Conservation (phyloP, 2,329 filamentous ascomycete species). For the Penicillium rolfsii region DNA sequence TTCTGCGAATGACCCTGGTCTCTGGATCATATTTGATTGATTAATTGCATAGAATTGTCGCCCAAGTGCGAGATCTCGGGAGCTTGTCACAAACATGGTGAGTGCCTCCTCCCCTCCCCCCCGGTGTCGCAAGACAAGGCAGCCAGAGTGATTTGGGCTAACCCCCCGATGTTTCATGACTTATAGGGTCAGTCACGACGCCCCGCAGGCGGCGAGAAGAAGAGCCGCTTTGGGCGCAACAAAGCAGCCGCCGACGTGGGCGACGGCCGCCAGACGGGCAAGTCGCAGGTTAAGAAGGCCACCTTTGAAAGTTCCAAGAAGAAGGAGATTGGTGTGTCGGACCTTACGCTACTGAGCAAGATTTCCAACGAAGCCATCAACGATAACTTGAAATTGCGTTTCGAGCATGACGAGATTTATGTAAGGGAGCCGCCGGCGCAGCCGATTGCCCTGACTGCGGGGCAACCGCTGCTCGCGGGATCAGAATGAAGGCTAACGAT, state of each 20-base stretch:
- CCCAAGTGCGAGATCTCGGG: slow-evolving; percentile 36
- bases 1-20: not conserved
- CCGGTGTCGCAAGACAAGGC: slow-evolving; percentile 4
- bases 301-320: slow-evolving; percentile 96
- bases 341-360: slow-evolving; percentile 96
- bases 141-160: slow-evolving; percentile 15
- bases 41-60: slow-evolving; percentile 32
- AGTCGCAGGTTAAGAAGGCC: slow-evolving; percentile 85
- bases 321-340: slow-evolving; percentile 98
- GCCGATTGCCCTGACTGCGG: slow-evolving; percentile 22
- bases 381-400: slow-evolving; percentile 97
- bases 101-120: not conserved
- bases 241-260: slow-evolving; percentile 48
- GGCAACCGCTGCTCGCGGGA: slow-evolving; percentile 20
- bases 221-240: slow-evolving; percentile 48
- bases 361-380: slow-evolving; percentile 99
- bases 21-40: slow-evolving; percentile 23
- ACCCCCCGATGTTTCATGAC: slow-evolving; percentile 19
- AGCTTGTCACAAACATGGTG: slow-evolving; percentile 28
- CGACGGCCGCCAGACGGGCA: slow-evolving; percentile 51
- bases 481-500: slow-evolving; percentile 20
- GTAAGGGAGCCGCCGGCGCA: slow-evolving; percentile 48
- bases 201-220: slow-evolving; percentile 48
- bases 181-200: slow-evolving; percentile 49
- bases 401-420: slow-evolving; percentile 97